Percentiles rank a stretch among this genome's conserved stretches.
phyloP scores from a whole-genome alignment of 1,284 basidiomycete species.

The Cystobasidiaceae sp. region DNA sequence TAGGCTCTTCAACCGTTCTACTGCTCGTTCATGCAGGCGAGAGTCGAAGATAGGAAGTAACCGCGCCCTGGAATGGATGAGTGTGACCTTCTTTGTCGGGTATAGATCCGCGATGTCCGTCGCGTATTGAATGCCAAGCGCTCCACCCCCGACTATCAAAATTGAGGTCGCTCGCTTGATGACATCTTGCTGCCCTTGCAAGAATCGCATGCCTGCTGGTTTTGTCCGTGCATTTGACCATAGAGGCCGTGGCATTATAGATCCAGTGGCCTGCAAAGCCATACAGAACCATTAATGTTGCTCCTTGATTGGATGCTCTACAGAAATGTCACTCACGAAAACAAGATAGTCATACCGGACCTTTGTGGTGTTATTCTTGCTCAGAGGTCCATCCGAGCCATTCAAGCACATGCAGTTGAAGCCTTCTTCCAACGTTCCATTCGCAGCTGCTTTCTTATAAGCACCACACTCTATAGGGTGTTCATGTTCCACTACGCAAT shows the following conservation, averaged over 20 bases:
- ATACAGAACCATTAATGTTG: neutral
- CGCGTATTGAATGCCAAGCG: conserved; percentile 58
- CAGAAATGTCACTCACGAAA: conserved; percentile 41
- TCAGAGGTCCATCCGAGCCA: conserved; percentile 31
- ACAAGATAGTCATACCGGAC: conserved; percentile 50
- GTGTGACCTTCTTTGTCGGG: conserved; percentile 52
- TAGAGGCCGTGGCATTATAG: conserved; percentile 26
- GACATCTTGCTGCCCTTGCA: conserved; percentile 40
- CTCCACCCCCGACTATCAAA: conserved; percentile 51
- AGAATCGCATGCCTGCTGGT: conserved; percentile 37
- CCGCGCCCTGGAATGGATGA: conserved; percentile 61
- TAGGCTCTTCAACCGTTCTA: conserved; percentile 45
- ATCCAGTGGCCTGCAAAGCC: conserved; percentile 24
- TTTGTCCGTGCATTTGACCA: conserved; percentile 39
- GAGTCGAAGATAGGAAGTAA: conserved; percentile 60
- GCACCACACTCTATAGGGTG: conserved; percentile 30
- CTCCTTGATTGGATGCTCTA: neutral
- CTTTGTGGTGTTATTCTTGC: conserved; percentile 41
- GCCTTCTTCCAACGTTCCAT: conserved; percentile 33
- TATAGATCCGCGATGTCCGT: conserved; percentile 54
- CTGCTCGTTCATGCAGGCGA: conserved; percentile 52
- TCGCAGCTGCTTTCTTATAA: conserved; percentile 22
- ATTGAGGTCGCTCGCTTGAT: conserved; percentile 47
- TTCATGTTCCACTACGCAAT: conserved; percentile 31
- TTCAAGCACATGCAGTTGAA: conserved; percentile 31